Conservation (phyloP, 805 yeast species). For the Candida nonsorbophila region DNA sequence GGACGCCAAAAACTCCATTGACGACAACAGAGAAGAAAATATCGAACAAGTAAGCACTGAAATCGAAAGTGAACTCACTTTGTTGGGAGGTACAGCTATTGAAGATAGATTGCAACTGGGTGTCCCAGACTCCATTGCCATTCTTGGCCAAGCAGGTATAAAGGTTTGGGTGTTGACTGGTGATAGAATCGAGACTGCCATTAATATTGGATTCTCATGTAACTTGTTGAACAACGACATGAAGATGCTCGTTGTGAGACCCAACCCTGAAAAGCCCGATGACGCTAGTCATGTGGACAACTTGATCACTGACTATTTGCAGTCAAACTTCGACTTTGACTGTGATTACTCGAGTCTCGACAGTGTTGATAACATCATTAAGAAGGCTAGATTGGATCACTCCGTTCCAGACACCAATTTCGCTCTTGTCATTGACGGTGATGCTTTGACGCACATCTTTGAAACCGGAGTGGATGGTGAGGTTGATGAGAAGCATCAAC, state of each 20-base stretch:
- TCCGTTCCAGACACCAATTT: constrained; percentile 52
- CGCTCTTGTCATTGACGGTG: constrained; percentile 71
- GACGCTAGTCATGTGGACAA: constrained; percentile 28
- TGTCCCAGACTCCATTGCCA: constrained; percentile 68
- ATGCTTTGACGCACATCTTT: constrained; percentile 46
- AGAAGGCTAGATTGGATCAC: constrained; percentile 54
- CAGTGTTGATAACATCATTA: constrained; percentile 33
- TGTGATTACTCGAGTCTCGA: constrained; percentile 24
- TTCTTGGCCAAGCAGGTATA: constrained; percentile 66
- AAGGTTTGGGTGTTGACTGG: constrained; percentile 83
- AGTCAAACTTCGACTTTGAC: constrained; percentile 39
- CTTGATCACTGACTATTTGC: constrained; percentile 43
- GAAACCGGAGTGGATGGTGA: constrained; percentile 2
- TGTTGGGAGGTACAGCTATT: constrained; percentile 78
- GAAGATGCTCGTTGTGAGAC: constrained; percentile 62
- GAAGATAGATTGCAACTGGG: constrained; percentile 77
- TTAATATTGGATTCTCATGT: constrained; percentile 77
- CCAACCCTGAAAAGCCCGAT: constrained; percentile 51
- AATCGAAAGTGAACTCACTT: constrained; percentile 50
- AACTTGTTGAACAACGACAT: constrained; percentile 62
- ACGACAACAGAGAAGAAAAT: constrained; percentile 50
- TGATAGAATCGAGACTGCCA: constrained; percentile 79
- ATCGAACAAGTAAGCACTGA: constrained; percentile 53
- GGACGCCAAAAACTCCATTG: constrained; percentile 53
- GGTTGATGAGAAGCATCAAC: constrained; percentile 5